phyloP scores from a whole-genome alignment of 257 asterid genomes.

The Jacaranda mimosifolia region DNA sequence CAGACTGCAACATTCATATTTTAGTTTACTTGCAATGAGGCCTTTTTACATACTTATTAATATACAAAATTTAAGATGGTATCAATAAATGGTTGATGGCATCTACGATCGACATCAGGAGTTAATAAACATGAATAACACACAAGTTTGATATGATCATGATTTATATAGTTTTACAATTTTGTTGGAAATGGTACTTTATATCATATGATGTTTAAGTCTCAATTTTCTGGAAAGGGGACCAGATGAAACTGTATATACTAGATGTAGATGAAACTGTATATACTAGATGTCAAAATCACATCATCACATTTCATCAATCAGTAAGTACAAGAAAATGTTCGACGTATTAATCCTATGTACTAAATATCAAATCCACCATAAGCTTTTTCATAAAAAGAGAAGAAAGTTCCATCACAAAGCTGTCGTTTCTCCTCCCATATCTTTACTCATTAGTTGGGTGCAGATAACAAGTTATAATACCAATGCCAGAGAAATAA shows the following conservation, averaged over 20 bases:
- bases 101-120: neutral
- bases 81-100: neutral
- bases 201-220: neutral
- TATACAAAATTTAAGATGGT: neutral
- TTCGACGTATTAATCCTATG: neutral
- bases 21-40: slow-evolving; percentile 27
- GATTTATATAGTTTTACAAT: neutral
- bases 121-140: neutral
- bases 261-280: neutral
- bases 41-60: neutral
- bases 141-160: slow-evolving; percentile 3
- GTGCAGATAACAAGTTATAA: neutral
- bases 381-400: neutral
- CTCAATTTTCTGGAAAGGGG: neutral
- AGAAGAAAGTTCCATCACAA: neutral
- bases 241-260: neutral
- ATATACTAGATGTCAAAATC: neutral
- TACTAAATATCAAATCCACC: neutral
- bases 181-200: neutral
- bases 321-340: neutral
- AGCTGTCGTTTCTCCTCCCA: neutral
- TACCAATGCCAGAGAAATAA: neutral
- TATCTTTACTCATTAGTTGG: neutral
- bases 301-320: neutral
- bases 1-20: slow-evolving; percentile 58